phyloP scores from a whole-genome alignment of 192 early-diverging fungal genomes.

The Backusella tuberculispora region DNA sequence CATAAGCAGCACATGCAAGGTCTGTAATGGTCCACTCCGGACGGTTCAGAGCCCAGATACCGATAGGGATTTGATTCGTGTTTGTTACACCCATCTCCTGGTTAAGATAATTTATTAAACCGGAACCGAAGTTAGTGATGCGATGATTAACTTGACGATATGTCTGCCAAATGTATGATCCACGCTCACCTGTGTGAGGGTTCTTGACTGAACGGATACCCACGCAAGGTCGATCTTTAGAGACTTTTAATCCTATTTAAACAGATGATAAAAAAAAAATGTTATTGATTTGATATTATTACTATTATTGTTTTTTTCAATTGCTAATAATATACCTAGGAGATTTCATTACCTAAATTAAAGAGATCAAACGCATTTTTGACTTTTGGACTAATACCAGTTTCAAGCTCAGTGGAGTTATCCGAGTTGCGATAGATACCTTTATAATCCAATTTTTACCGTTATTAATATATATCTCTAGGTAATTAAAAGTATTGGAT shows the following conservation, averaged over 20 bases:
- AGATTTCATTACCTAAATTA: conserved; percentile 42
- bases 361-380: conserved; percentile 52
- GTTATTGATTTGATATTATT: not conserved
- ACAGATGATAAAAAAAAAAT: conserved; percentile 1
- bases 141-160: conserved; percentile 65
- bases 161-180: conserved; percentile 69
- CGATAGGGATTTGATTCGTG: conserved; percentile 15
- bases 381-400: conserved; percentile 43
- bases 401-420: conserved; percentile 35
- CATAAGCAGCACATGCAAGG: conserved; percentile 62
- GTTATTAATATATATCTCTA: not conserved
- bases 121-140: conserved; percentile 67
- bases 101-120: conserved; percentile 66
- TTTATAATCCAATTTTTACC: not conserved
- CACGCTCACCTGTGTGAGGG: conserved; percentile 61
- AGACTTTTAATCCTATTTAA: conserved; percentile 51
- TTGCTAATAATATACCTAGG: not conserved
- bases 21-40: conserved; percentile 76
- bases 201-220: conserved; percentile 65
- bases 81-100: conserved; percentile 8
- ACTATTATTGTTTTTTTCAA: not conserved
- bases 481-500: not conserved
- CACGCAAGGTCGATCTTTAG: conserved; percentile 59
- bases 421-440: conserved; percentile 50
- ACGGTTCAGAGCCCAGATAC: conserved; percentile 26